Evolutionary conservation across 805 yeast species (phyloP).

Genomic region (Zygotorulaspora sp.): DNA sequence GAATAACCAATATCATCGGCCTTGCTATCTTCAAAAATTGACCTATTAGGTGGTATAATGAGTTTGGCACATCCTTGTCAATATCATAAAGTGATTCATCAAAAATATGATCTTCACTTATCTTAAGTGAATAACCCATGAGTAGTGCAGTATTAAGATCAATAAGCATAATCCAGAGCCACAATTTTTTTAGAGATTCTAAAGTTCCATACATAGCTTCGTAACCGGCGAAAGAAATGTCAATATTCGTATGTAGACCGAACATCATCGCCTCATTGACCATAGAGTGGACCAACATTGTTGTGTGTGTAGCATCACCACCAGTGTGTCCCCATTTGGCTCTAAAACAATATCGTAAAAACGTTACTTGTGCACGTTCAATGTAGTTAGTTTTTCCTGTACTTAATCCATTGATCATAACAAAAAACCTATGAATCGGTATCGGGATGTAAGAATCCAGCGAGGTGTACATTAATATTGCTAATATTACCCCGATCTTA

Average conservation of each 20-base stretch:
- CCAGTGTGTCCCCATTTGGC: conserved; percentile 17
- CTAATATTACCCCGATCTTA: conserved; percentile 28
- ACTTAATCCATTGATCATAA: conserved; percentile 26
- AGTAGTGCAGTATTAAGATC: conserved; percentile 26
- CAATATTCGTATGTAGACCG: conserved; percentile 26
- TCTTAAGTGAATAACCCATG: conserved; percentile 24
- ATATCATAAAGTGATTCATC: conserved; percentile 6
- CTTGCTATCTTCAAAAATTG: conserved; percentile 19
- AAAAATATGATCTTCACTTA: conserved; percentile 6
- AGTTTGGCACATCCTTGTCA: conserved; percentile 1
- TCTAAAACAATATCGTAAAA: conserved; percentile 18
- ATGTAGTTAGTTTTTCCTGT: conserved; percentile 28
- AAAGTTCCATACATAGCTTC: conserved; percentile 21
- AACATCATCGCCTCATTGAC: conserved; percentile 18
- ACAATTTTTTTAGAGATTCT: conserved; percentile 23
- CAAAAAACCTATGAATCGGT: conserved; percentile 19
- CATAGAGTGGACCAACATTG: conserved; percentile 14
- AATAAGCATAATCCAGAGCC: conserved; percentile 25
- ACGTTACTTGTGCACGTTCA: conserved; percentile 29
- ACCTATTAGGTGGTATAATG: conserved; percentile 13
- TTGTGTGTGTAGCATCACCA: conserved; percentile 25
- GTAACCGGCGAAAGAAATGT: conserved; percentile 13
- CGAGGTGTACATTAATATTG: conserved; percentile 19
- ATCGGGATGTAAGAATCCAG: conserved; percentile 19
- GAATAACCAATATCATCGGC: conserved; percentile 15